These are phyloP conservation scores for Spencermartinsiella europaea DNA, from an alignment of 805 yeast genomes.

Conservation along the genomic window DNA sequence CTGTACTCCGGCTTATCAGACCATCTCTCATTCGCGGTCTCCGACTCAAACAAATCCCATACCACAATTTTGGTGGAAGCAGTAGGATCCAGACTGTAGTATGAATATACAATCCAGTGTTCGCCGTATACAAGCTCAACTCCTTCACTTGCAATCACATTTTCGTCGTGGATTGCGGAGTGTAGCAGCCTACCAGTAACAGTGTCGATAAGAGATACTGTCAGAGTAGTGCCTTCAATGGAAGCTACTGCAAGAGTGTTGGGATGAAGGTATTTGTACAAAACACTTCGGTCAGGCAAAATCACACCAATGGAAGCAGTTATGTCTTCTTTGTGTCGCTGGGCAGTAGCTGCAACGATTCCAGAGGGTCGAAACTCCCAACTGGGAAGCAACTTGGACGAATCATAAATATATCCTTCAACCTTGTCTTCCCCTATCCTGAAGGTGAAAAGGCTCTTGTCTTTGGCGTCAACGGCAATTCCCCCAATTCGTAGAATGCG, in stretches of 20 bases:
- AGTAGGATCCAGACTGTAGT: constrained; percentile 44
- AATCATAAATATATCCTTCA: constrained; percentile 16
- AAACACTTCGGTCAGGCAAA: constrained; percentile 61
- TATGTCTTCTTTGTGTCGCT: constrained; percentile 37
- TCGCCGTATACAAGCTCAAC: constrained; percentile 66
- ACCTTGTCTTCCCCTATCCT: constrained; percentile 11
- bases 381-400: constrained; percentile 21
- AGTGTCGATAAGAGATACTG: constrained; percentile 56
- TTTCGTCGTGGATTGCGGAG: constrained; percentile 38
- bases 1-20: constrained; percentile 28
- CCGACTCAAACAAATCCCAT: constrained; percentile 73
- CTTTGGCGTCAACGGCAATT: constrained; percentile 4
- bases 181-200: constrained; percentile 62
- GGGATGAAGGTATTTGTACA: constrained; percentile 81
- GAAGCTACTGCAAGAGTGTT: constrained; percentile 50
- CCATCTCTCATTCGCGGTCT: constrained; percentile 44
- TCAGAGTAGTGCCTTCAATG: constrained; percentile 33
- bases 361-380: constrained; percentile 35
- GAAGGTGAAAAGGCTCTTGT: constrained; percentile 6
- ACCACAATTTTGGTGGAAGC: constrained; percentile 58
- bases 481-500: no score
- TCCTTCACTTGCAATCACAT: constrained; percentile 37
- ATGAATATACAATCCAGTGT: constrained; percentile 74
- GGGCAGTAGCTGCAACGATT: constrained; percentile 37
- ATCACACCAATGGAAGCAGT: constrained; percentile 63